phyloP scores from a whole-genome alignment of 352 stramenopile species.

The Pilasporangium apinafurcum region DNA sequence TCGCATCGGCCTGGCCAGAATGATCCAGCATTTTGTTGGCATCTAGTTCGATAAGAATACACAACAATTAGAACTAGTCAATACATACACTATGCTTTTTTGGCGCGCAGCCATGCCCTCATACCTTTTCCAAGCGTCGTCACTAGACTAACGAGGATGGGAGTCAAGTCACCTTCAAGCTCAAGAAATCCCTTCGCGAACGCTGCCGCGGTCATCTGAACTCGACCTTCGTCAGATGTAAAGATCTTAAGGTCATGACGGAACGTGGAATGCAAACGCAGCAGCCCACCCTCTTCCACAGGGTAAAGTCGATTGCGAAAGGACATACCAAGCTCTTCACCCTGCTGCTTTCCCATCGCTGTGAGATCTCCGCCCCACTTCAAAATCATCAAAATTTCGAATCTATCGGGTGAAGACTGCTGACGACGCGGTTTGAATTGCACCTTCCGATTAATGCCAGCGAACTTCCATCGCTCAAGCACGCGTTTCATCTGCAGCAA shows the following conservation, averaged over 20 bases:
- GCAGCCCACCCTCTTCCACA: constrained; percentile 90
- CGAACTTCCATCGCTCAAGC: constrained; percentile 95
- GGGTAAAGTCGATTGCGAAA: constrained; percentile 90
- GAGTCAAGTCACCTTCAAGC: constrained; percentile 98
- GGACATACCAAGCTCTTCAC: constrained; percentile 90
- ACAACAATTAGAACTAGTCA: background rate
- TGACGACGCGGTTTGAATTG: constrained; percentile 79
- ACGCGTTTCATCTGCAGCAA: constrained; percentile 95
- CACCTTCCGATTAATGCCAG: constrained; percentile 97
- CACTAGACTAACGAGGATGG: constrained; percentile 97
- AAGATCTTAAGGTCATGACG: constrained; percentile 99
- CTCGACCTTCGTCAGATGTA: constrained; percentile 97
- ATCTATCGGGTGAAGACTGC: constrained; percentile 43
- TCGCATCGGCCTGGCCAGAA: constrained; percentile 96
- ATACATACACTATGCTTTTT: background rate
- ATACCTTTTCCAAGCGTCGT: constrained; percentile 79
- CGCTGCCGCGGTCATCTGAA: constrained; percentile 99
- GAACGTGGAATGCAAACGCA: constrained; percentile 99
- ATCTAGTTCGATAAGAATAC: constrained; percentile 22
- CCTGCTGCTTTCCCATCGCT: constrained; percentile 95
- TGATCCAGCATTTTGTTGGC: constrained; percentile 98
- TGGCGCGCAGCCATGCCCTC: background rate
- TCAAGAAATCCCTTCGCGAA: constrained; percentile 99
- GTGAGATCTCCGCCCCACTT: constrained; percentile 99
- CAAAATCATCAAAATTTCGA: constrained; percentile 96